Percentiles rank a stretch among this genome's conserved stretches.
These are phyloP conservation scores for Ogataea zsoltii DNA, from an alignment of 805 yeast genomes.

Conservation along the genomic window DNA sequence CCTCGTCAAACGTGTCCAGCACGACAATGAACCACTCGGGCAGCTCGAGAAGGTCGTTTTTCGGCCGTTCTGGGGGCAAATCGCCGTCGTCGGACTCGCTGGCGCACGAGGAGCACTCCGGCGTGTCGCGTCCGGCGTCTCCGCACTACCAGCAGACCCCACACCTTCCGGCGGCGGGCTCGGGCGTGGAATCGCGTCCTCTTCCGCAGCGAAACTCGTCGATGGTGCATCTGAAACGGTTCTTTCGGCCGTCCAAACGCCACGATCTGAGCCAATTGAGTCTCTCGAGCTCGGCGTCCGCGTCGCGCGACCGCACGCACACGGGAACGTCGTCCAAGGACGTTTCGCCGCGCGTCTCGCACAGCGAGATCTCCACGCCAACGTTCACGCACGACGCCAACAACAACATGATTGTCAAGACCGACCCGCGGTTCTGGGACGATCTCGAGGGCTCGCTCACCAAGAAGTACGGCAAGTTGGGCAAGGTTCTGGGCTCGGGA, in stretches of 20 bases:
- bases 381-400: constrained; percentile 41
- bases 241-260: constrained; percentile 58
- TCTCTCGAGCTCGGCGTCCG: constrained; percentile 22
- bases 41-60: constrained; percentile 31
- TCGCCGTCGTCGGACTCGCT: constrained; percentile 32
- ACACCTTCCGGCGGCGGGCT: constrained; percentile 16
- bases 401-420: constrained; percentile 41
- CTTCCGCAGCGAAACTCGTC: constrained; percentile 35
- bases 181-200: no score
- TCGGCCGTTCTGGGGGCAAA: constrained; percentile 32
- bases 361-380: constrained; percentile 31
- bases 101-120: constrained; percentile 26
- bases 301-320: constrained; percentile 33
- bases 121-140: constrained; percentile 5
- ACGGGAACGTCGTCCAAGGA: constrained; percentile 19
- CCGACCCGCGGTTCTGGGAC: constrained; percentile 41
- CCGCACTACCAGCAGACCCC: constrained; percentile 20
- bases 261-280: constrained; percentile 21
- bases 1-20: constrained; percentile 17
- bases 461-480: constrained; percentile 69
- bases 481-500: constrained; percentile 78
- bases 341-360: constrained; percentile 24
- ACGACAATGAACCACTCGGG: constrained; percentile 25
- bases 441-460: constrained; percentile 54
- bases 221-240: constrained; percentile 72